Base-by-base conservation (phyloP, 805 yeast species). In the Nakazawaea populi region DNA sequence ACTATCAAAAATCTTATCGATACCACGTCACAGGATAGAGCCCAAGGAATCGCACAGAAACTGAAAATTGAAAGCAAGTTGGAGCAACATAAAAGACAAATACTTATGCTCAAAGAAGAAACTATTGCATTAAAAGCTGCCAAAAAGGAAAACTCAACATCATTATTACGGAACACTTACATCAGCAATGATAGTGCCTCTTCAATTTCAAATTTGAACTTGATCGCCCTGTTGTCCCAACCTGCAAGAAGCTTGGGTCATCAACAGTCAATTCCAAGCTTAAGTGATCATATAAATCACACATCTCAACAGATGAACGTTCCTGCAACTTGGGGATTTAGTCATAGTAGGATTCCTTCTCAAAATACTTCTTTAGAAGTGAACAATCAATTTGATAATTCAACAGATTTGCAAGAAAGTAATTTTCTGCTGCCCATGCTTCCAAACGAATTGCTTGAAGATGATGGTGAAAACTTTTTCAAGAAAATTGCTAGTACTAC, bases 401-500 rank as follows among this genome's bases (percentile, higher is more conserved):
- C 47, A 12, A 24, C 43, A 40, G 41, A 11, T 6, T n/a, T 27
- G 12, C 9, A 7, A 6, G 35, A 37, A 18, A 28, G n/a, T 11
- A 43, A 43, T 34, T 34, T 34, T 11, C 29, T 18, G 28, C 37
- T 42, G 49, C 8, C 44, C 5, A 40, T 47, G 49, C 46, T 47
- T 34, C 46, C 50, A n/a, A 47, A 41, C 28, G 42, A 47, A 18
- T 35, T 47, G 14, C 42, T 47, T 29, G 35, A 47, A 38, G 50
- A 47, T 30, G 35, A 35, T 34, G 46, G 35, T 6, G 37, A 42
- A 12, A 27, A 18, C 10, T 40, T 40, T 29, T 39, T 40, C 40
- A 27, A 31, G 30, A 36, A 39, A 11, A 24, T 29, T 8, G 14
- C 44, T 3, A 38, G 29, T 7, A 31, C 8, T 12, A 35, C 44